Evolutionary conservation across 1,139 yeast species (phyloP).

Genomic region (Lodderomyces theae): DNA sequence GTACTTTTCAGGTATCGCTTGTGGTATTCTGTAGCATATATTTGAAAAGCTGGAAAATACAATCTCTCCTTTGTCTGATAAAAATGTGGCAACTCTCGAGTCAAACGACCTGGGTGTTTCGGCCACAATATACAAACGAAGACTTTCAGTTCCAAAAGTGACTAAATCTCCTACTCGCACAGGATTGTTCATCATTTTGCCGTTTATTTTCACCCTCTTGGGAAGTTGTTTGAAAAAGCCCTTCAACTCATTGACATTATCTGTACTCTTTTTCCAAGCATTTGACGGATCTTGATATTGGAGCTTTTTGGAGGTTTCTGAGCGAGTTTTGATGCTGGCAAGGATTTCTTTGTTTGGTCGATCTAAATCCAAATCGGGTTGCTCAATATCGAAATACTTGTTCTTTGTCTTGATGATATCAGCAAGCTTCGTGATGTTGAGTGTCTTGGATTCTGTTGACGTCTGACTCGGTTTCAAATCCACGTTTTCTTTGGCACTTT

Average conservation of each 20-base stretch:
- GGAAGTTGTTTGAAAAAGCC: constrained; percentile 17
- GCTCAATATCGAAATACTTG: constrained; percentile 2
- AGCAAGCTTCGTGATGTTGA: constrained; percentile 1
- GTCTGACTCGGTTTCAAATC: too few species aligned
- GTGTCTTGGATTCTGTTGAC: neutral
- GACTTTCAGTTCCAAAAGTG: constrained; percentile 28
- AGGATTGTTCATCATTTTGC: constrained; percentile 22
- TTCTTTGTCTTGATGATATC: constrained; percentile 4
- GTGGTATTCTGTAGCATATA: constrained; percentile 55
- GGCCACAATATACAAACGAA: constrained; percentile 33
- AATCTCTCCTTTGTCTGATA: constrained; percentile 57
- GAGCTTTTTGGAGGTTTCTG: constrained; percentile 10
- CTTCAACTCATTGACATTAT: constrained; percentile 5
- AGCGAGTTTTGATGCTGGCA: constrained; percentile 4
- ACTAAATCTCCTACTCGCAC: constrained; percentile 41
- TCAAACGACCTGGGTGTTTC: constrained; percentile 28
- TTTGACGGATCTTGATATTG: constrained; percentile 22
- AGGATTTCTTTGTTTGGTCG: constrained; percentile 7
- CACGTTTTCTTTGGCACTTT: neutral
- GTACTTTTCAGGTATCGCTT: constrained; percentile 39
- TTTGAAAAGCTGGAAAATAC: constrained; percentile 44
- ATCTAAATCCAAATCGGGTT: constrained; percentile 8
- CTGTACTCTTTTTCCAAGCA: constrained; percentile 18
- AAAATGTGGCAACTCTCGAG: constrained; percentile 44
- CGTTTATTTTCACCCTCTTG: constrained; percentile 25